phyloP scores from a whole-genome alignment of 2,329 filamentous ascomycete species.

The Penicillium capsulatum region DNA sequence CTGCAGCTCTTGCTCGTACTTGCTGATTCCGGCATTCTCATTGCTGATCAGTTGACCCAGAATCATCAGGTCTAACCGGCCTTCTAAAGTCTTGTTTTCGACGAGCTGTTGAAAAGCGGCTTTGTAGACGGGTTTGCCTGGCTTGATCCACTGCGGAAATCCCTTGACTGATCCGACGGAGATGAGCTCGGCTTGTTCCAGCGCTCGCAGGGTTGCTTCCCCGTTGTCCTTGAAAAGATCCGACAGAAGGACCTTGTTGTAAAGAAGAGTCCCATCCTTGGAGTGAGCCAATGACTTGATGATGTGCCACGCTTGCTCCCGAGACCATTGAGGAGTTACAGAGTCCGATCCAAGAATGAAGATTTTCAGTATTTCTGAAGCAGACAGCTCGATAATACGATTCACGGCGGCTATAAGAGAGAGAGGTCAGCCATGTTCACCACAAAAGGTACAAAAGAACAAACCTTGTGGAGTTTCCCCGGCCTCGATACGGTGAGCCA shows the following conservation, averaged over 20 bases:
- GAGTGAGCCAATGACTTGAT: conserved; percentile 71
- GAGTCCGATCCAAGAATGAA: conserved; percentile 66
- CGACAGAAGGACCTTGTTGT: conserved; percentile 78
- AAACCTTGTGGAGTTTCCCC: conserved; percentile 72
- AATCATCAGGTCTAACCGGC: conserved; percentile 68
- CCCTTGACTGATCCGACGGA: conserved; percentile 68
- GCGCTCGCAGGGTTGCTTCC: conserved; percentile 70
- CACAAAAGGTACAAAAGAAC: too few relatives aligned
- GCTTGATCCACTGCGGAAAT: conserved; percentile 69
- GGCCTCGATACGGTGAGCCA: conserved; percentile 81
- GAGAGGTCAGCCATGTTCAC: too few relatives aligned
- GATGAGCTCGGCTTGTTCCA: conserved; percentile 84
- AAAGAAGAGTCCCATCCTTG: conserved; percentile 59
- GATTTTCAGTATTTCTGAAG: conserved; percentile 88
- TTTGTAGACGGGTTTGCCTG: conserved; percentile 80
- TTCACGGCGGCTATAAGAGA: conserved; percentile 63
- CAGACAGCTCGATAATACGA: conserved; percentile 84
- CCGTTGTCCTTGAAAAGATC: conserved; percentile 69
- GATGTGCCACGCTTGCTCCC: conserved; percentile 85
- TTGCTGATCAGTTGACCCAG: conserved; percentile 65
- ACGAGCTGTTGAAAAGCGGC: conserved; percentile 73
- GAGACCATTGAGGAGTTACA: conserved; percentile 64
- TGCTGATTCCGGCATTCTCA: conserved; percentile 70
- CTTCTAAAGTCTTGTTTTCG: conserved; percentile 66
- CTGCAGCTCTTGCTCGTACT: conserved; percentile 72